phyloP scores from a whole-genome alignment of 768 basidiomycete species.

The Mycena indigotica region DNA sequence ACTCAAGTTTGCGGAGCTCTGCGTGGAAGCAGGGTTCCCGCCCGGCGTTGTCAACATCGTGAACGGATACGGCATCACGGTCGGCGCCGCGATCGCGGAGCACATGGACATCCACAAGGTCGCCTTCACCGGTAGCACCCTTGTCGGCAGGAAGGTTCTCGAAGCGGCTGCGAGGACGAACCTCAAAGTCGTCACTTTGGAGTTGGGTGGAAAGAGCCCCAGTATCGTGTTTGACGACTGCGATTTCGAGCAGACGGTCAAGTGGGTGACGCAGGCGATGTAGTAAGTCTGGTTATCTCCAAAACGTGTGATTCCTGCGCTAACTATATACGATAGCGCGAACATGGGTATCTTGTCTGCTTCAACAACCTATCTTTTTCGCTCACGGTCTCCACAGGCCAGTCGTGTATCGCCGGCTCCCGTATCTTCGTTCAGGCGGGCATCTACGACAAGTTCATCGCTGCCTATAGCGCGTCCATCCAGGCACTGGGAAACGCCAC shows the following conservation, averaged over 20 bases:
- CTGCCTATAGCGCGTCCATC: conserved; percentile 57
- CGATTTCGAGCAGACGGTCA: conserved; percentile 69
- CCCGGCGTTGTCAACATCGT: conserved; percentile 72
- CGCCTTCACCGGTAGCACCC: conserved; percentile 85
- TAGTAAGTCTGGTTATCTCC: conserved; percentile 51
- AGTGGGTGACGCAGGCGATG: conserved; percentile 72
- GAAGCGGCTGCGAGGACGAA: conserved; percentile 80
- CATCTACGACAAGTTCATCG: conserved; percentile 80
- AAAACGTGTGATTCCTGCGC: not conserved
- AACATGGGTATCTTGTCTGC: no score
- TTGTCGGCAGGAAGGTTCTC: conserved; percentile 78
- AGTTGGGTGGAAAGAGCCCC: conserved; percentile 79
- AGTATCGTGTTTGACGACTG: conserved; percentile 75
- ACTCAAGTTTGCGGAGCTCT: conserved; percentile 50
- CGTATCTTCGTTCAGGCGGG: conserved; percentile 79
- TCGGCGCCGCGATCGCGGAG: conserved; percentile 61
- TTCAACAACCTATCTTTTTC: no score
- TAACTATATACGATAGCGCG: conserved; percentile 1
- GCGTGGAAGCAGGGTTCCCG: conserved; percentile 70
- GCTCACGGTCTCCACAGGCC: no score
- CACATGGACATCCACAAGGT: conserved; percentile 68
- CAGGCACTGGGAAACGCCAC: conserved; percentile 49
- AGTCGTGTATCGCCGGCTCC: conserved; percentile 83
- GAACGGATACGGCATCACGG: conserved; percentile 57
- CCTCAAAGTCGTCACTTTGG: conserved; percentile 81